These are phyloP conservation scores for Backusella mclennaniae DNA, from an alignment of 192 early-diverging fungal species.

Conservation along the genomic window DNA sequence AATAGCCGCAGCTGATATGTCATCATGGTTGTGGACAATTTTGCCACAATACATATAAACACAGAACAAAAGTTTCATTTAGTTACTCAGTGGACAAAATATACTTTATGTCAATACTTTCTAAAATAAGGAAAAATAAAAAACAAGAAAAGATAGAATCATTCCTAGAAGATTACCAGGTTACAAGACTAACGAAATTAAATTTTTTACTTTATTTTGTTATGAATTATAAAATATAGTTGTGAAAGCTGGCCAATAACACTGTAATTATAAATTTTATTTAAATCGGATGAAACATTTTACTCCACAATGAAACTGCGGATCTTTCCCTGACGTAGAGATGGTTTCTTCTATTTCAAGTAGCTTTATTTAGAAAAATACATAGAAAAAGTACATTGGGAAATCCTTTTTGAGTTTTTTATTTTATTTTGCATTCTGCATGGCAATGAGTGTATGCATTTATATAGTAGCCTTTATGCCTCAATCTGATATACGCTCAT, in stretches of 20 bases:
- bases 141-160: neutral
- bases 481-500: neutral
- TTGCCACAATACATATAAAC: neutral
- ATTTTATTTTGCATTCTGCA: neutral
- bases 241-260: neutral
- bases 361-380: constrained; percentile 10
- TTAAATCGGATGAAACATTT: constrained; percentile 5
- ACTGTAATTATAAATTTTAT: neutral
- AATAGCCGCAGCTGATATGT: neutral
- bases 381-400: constrained; percentile 2
- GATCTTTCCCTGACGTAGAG: constrained; percentile 8
- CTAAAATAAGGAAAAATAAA: constrained; percentile 5
- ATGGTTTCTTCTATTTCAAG: neutral
- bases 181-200: constrained; percentile 6
- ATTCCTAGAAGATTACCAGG: neutral
- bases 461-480: constrained; percentile 28
- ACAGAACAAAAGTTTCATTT: neutral
- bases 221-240: neutral
- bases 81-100: neutral
- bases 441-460: too few relatives aligned
- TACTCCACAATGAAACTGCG: constrained; percentile 24
- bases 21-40: neutral
- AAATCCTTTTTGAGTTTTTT: constrained; percentile 35
- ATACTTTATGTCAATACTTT: neutral
- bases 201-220: neutral